Base-by-base conservation (phyloP, 805 yeast species). In the Candida schatavii region DNA sequence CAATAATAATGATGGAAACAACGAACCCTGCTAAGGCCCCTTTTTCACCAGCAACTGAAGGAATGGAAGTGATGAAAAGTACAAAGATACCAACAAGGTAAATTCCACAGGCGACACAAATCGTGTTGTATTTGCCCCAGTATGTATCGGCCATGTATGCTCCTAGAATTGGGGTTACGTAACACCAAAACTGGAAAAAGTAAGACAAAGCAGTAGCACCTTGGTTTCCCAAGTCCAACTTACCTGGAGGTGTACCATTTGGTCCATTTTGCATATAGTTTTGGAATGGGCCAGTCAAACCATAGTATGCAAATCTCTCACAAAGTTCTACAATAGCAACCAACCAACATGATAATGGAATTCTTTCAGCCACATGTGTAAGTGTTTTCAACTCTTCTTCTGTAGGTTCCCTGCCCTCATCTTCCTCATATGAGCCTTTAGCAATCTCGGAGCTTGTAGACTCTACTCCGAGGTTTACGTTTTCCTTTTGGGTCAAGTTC, bases 151-250 rank as follows among this genome's bases (percentile, higher is more conserved):
- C 81, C 21, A 85, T 52, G 62, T 80, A 77, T 41, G 88, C 93
- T 51, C 89, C 90, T 43, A 81, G 70, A 41, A 86, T 70, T 23
- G 95, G 95, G 34, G 91, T 83, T 36, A 85, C 71, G 60, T 85
- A 86, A 57, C 89, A 83, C 85, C 89, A 83, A 59, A 86, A 86
- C 57, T 83, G 88, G 72, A 85, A 80, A 54, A 85, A 79, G 59
- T 84, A 80, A 14, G 86, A 76, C 46, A 85, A 70, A 25, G 85
- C 89, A 28, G 85, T 80, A 22, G 93, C 88, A 48, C 80, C 78
- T 44, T 72, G 72, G 43, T 75, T 68, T 41, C 83, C 81, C 51
- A 83, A 69, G 37, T 75, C 74, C 46, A 86, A 70, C 9, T 82
- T 79, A 61, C 56, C 85, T 25, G 54, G 48, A 14, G 73, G 72